Evolutionary conservation across 2,329 filamentous ascomycete genomes (phyloP), one percentile per base, ranked within the genome.

Genomic region (Xylariomycetidae sp.): DNA sequence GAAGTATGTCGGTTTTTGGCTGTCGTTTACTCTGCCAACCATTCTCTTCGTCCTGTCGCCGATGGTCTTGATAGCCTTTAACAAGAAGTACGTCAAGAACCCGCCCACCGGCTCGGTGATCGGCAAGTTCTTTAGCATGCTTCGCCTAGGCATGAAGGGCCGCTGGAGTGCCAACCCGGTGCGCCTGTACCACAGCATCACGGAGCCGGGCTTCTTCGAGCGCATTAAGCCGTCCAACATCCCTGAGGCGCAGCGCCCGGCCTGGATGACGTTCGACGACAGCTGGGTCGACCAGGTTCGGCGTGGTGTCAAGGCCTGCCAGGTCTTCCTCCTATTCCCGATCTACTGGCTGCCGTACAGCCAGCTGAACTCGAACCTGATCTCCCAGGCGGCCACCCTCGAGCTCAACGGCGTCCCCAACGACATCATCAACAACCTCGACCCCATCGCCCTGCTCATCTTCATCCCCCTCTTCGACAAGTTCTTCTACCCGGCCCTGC

Each of bases 221-320:
- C 53, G 65, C 4, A 76, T 77, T 39, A 85, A 84, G 61, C 83
- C 83, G 3, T 82, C 76, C 53, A 63, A 67, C 22, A 66, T 85
- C 5, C 61, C 70, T 8, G 61, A 69, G 23, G 57, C 56, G 2
- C 54, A 67, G 42, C 77, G 78, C 34, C 83, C 83, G 0, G 25
- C 35, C 0, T 89, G 82, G 82, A 88, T 75, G 17, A 63, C 67
- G 1, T 86, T 82, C 79, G 72, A 82, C 34, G 79, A 85, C 47
- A 68, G 72, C 46, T 87, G 86, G 45, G 64, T 87, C 31, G 79
- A 84, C 3, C 82, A 87, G 52, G 63, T 87, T 31, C 82, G 81
- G 62, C 77, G 79, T 66, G 52, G 64, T 2, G 54, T 71, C 5
- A 54, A 82, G 70, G 82, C 81, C 12, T 87, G 82, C 67, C 77